A percentile compares a stretch with the other conserved stretches of the same genome.
These are phyloP conservation scores for Lachnellula hyalina DNA, from an alignment of 2,329 filamentous ascomycete species.

Conservation along the genomic window DNA sequence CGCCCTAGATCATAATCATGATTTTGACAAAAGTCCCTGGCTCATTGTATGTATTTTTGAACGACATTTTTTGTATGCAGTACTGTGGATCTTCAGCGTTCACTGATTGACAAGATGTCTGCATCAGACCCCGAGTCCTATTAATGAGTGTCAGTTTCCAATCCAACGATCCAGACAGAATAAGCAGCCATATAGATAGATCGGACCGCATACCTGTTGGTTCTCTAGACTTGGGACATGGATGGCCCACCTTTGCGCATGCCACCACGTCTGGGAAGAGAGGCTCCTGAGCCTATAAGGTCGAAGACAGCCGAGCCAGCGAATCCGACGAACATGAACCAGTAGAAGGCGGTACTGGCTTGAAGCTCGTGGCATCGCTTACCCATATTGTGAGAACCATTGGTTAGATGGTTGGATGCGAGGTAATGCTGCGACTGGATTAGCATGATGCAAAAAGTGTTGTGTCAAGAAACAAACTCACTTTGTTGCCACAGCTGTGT, in stretches of 20 bases:
- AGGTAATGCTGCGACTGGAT: slow-evolving; percentile 33
- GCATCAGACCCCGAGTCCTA: slow-evolving; percentile 19
- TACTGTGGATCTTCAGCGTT: slow-evolving; percentile 14
- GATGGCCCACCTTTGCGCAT: slow-evolving; percentile 40
- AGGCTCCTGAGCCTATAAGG: slow-evolving; percentile 9
- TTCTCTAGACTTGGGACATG: slow-evolving; percentile 50
- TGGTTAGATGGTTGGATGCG: slow-evolving; percentile 50
- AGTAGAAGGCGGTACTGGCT: slow-evolving; percentile 69
- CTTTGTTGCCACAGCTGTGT: slow-evolving; percentile 59
- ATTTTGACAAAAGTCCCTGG: slow-evolving; percentile 1
- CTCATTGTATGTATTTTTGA: slow-evolving; percentile 9
- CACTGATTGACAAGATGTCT: slow-evolving; percentile 14
- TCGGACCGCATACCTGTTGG: slow-evolving; percentile 18
- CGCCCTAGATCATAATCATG: neutral
- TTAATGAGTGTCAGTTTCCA: neutral
- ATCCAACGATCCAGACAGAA: neutral
- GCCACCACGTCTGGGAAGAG: slow-evolving; percentile 22
- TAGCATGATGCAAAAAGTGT: neutral
- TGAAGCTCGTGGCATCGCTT: slow-evolving; percentile 72
- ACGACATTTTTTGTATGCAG: slow-evolving; percentile 10
- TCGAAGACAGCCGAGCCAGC: slow-evolving; percentile 49
- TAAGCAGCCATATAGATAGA: slow-evolving; percentile 12
- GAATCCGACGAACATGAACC: slow-evolving; percentile 67
- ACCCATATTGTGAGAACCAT: slow-evolving; percentile 50
- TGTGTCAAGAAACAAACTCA: slow-evolving; percentile 33